Base-by-base conservation (phyloP, 352 stramenopile genomes). In the Phytophthora macrochlamydospora region DNA sequence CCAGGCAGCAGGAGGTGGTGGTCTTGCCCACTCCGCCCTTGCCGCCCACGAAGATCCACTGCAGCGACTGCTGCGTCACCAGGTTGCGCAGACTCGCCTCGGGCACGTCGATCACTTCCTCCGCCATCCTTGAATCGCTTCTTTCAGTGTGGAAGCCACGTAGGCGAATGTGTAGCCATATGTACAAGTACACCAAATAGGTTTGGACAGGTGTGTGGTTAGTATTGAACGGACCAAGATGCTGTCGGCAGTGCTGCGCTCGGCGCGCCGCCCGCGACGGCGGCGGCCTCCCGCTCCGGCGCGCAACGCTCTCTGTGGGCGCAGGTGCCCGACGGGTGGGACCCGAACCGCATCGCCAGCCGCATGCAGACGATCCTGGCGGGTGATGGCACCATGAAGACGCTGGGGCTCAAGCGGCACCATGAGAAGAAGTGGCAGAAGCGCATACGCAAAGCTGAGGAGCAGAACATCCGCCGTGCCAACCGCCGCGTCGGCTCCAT, bases 1-100 rank as follows among this genome's bases (percentile, higher is more conserved):
- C 96, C 43, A 99, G 86, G 69, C 95, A 99, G 79, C 97, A 99
- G 52, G 93, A 98, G n/a, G 97, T 99, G 11, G 98, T 99, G 33
- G 95, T 98, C 78, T 98, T 98, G 40, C 95, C 95, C 57, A 98
- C 95, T 48, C 95, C 95, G 31, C 94, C 94, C 65, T 98, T 98
- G 31, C 95, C 95, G 18, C 95, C 95, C 29, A 98, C 95, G 63
- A 98, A 98, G 74, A 98, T 97, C 95, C 95, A 98, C 63, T 91
- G 90, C 62, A 98, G 86, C 56, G 85, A 83, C 70, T 90, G 70
- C 77, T 97, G 89, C 56, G 92, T 79, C 65, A 98, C 78, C 53
- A 98, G 80, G 80, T 98, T 98, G 54, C 87, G 87, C 74, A 98
- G 82, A 53, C 86, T 95, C 68, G 90, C 85, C 70, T 98, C 90